Percentiles rank a stretch among this genome's conserved stretches.
Conservation (phyloP, 2,329 filamentous ascomycete species). For the Bipolaris oryzae region DNA sequence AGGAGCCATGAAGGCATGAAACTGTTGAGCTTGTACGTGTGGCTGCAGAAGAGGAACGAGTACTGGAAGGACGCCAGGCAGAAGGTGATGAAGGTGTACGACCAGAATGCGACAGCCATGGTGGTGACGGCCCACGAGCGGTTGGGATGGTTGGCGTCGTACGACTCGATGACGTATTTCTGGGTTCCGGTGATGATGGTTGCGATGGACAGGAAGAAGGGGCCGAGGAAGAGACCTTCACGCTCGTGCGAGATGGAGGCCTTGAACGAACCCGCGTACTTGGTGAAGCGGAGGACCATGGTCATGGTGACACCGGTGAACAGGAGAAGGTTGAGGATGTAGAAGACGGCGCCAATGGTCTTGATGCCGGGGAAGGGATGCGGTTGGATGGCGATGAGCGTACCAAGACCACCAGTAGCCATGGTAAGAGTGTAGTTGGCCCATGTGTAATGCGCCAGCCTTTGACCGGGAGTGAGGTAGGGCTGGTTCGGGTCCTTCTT, state of each 20-base stretch:
- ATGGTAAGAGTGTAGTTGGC: constrained; percentile 57
- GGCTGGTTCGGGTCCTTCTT: constrained; percentile 44
- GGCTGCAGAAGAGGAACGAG: constrained; percentile 67
- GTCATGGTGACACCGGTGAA: constrained; percentile 46
- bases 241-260: constrained; percentile 56
- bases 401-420: constrained; percentile 55
- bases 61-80: constrained; percentile 58
- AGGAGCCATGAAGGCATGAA: constrained; percentile 79
- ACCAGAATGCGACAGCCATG: constrained; percentile 52
- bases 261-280: constrained; percentile 53
- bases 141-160: constrained; percentile 46
- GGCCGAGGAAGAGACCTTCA: constrained; percentile 58
- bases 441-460: constrained; percentile 54
- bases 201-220: constrained; percentile 50
- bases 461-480: constrained; percentile 33
- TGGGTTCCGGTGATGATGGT: constrained; percentile 53
- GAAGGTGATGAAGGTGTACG: constrained; percentile 52
- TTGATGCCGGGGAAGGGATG: constrained; percentile 57
- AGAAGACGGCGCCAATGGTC: constrained; percentile 59
- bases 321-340: constrained; percentile 57
- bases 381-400: constrained; percentile 52
- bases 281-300: constrained; percentile 53
- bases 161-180: constrained; percentile 43
- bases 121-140: constrained; percentile 50
- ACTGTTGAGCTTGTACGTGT: constrained; percentile 64